Percentiles rank a stretch among this genome's conserved stretches.
Conservation (phyloP, 768 basidiomycete genomes). For the Lyophyllum decastes region DNA sequence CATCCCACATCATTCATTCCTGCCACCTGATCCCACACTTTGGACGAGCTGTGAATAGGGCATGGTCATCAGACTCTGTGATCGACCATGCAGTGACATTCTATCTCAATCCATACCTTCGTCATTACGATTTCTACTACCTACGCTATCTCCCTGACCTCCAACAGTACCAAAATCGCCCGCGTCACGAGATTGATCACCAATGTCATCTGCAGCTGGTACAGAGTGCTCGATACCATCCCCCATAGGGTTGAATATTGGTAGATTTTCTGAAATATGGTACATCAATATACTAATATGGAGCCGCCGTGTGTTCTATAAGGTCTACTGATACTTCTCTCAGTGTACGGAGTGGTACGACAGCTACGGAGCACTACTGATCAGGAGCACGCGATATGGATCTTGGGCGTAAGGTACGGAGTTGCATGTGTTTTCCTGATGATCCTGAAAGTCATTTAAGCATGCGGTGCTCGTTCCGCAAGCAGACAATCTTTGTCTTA, state of each 20-base stretch:
- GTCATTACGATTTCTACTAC: slow-evolving; percentile 25
- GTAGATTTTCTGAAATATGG: too few relatives aligned
- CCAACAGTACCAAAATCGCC: not conserved
- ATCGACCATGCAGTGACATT: slow-evolving; percentile 21
- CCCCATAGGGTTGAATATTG: not conserved
- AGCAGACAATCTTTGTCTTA: too few relatives aligned
- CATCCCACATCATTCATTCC: slow-evolving; percentile 23
- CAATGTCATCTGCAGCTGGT: not conserved
- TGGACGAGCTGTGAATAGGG: slow-evolving; percentile 10
- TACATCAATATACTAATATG: too few relatives aligned
- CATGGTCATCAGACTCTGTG: slow-evolving; percentile 18
- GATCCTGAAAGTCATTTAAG: too few relatives aligned
- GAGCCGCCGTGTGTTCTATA: too few relatives aligned
- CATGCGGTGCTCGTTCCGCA: too few relatives aligned
- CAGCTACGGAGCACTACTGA: too few relatives aligned
- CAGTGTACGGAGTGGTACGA: too few relatives aligned
- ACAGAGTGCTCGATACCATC: not conserved
- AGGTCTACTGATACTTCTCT: too few relatives aligned
- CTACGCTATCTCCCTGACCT: slow-evolving; percentile 11
- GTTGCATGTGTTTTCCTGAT: too few relatives aligned
- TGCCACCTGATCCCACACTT: slow-evolving; percentile 30
- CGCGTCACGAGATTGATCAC: not conserved
- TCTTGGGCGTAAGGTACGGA: too few relatives aligned
- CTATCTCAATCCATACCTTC: slow-evolving; percentile 31
- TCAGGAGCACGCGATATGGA: too few relatives aligned